Conservation (phyloP, 768 basidiomycete genomes). For the Neoboletus magnificus region DNA sequence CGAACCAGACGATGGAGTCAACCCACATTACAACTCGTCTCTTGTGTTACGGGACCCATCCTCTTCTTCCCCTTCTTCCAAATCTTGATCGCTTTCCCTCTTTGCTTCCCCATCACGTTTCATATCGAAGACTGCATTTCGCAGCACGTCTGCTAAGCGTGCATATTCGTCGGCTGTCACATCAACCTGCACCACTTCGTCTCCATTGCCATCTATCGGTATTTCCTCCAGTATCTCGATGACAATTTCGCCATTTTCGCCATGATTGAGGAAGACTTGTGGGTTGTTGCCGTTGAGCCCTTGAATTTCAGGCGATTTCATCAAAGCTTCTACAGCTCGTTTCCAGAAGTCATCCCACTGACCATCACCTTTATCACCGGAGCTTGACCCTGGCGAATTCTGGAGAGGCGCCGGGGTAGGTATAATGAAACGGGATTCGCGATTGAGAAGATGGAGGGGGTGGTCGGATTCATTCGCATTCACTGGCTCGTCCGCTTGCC, state of each 20-base stretch:
- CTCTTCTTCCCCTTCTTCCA: slow-evolving; percentile 32
- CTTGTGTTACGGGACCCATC: slow-evolving; percentile 29
- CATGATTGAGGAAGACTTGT: slow-evolving; percentile 42
- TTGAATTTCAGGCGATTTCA: slow-evolving; percentile 32
- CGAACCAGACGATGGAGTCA: slow-evolving; percentile 10
- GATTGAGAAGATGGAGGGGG: slow-evolving; percentile 51
- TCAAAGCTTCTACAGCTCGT: slow-evolving; percentile 27
- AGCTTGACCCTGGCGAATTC: slow-evolving; percentile 16
- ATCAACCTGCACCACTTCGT: slow-evolving; percentile 23
- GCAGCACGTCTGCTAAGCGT: slow-evolving; percentile 47
- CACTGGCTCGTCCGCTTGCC: slow-evolving; percentile 26
- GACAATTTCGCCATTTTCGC: slow-evolving; percentile 40
- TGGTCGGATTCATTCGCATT: slow-evolving; percentile 50
- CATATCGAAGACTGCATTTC: slow-evolving; percentile 52
- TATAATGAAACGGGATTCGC: slow-evolving; percentile 47
- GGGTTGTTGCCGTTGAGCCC: slow-evolving; percentile 27
- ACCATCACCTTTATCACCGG: slow-evolving; percentile 13
- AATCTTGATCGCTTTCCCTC: slow-evolving; percentile 17
- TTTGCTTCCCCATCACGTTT: slow-evolving; percentile 32
- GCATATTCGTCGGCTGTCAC: slow-evolving; percentile 40
- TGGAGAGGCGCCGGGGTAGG: slow-evolving; percentile 24
- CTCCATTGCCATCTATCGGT: slow-evolving; percentile 32
- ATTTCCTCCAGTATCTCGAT: slow-evolving; percentile 46
- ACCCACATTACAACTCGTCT: slow-evolving; percentile 33
- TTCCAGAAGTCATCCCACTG: slow-evolving; percentile 26